phyloP scores from a whole-genome alignment of 176 grass and related monocot genomes.

The Urochloa ruziziensis region DNA sequence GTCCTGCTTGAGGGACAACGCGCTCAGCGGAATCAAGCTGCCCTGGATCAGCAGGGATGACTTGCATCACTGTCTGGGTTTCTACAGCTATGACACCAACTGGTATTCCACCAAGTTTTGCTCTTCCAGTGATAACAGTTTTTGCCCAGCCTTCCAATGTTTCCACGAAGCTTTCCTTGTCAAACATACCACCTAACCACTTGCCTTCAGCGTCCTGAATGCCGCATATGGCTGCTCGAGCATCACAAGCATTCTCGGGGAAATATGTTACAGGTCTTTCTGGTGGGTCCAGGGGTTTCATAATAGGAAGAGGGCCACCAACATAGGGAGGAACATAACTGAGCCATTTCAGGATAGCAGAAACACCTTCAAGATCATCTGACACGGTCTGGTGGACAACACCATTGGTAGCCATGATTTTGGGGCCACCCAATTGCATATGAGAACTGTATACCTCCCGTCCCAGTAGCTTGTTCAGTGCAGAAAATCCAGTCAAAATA shows the following conservation, averaged over 20 bases:
- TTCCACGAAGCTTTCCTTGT: slow-evolving; percentile 87
- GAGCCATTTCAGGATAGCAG: slow-evolving; percentile 94
- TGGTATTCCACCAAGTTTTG: slow-evolving; percentile 94
- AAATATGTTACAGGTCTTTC: slow-evolving; percentile 76
- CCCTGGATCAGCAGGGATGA: slow-evolving; percentile 94
- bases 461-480: slow-evolving; percentile 95
- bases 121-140: slow-evolving; percentile 93
- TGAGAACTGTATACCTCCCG: slow-evolving; percentile 99
- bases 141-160: slow-evolving; percentile 99
- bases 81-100: slow-evolving; percentile 94
- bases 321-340: slow-evolving; percentile 93
- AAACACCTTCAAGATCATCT: slow-evolving; percentile 98
- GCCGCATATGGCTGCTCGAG: slow-evolving; percentile 84
- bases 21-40: slow-evolving; percentile 94
- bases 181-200: slow-evolving; percentile 94
- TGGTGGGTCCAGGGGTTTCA: slow-evolving; percentile 78
- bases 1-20: slow-evolving; percentile 90
- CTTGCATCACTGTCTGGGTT: slow-evolving; percentile 94
- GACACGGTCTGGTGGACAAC: slow-evolving; percentile 93
- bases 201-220: slow-evolving; percentile 55
- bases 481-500: slow-evolving; percentile 89
- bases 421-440: slow-evolving; percentile 98
- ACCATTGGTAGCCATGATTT: slow-evolving; percentile 99
- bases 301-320: slow-evolving; percentile 91
- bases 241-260: slow-evolving; percentile 92